Base-by-base conservation (phyloP, 805 yeast genomes). In the Monosporozyma solicola region DNA sequence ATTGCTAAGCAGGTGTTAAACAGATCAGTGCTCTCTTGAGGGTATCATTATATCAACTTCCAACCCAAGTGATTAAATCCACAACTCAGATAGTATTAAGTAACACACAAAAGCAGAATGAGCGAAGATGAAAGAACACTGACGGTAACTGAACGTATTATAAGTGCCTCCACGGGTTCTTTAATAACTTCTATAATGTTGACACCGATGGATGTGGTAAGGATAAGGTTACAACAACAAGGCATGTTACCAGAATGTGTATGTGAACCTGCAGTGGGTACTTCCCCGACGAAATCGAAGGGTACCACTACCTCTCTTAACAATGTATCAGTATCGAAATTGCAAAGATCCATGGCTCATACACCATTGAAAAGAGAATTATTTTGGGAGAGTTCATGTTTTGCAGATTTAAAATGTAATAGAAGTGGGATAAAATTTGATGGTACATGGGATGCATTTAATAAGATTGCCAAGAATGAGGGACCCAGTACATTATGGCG, bases 401-500 rank as follows among this genome's bases (percentile, higher is more conserved):
- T 66, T 52, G 57, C 63, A 47, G 68, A 66, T 32, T 51, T 69
- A 22, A 56, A 59, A 25, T 69, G 72, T 54, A 62, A 61, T 33
- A 64, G 60, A 48, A 55, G 64, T 9, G 51, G 70, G 13, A 59
- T 63, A 16, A 60, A 61, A 51, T 65, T 86, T 52, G 76, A 75
- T 2, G 89, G 94, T 2, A 89, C 97, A 0, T 75, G 80, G 63
- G 85, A 87, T 41, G 94, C 96, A 0, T 74, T 92, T 57, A 58
- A 71, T 1, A 77, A 79, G 45, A 90, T 92, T 46, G 77, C 82
- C 3, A 69, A 75, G 32, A 73, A 78, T 27, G 99, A 94, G 68
- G 99, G 99, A 0, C 29, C 80, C 0, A 49, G 74, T 1, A 84
- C 96, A 0, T 72, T 94, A 16, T 94, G 97, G 92, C 74, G 98